Conservation (phyloP, 805 yeast species). For the Starmerella etchellsii region DNA sequence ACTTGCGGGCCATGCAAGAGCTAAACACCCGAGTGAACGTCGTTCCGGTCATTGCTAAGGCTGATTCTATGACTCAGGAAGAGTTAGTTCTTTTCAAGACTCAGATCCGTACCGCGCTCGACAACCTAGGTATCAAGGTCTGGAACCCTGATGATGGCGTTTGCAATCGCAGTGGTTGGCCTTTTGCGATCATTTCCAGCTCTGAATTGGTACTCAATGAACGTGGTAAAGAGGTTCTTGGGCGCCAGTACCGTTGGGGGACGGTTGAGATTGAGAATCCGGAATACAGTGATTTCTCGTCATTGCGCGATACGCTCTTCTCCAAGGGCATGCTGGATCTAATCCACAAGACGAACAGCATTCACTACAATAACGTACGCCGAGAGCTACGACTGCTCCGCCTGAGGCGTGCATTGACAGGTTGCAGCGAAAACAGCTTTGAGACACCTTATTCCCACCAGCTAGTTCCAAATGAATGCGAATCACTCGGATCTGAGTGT, state of each 20-base stretch:
- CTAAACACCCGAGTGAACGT: conserved; percentile 68
- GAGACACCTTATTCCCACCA: no score
- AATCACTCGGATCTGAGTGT: conserved; percentile 1
- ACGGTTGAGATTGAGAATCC: conserved; percentile 79
- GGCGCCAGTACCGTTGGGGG: conserved; percentile 88
- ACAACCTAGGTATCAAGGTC: conserved; percentile 68
- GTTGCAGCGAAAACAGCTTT: not conserved
- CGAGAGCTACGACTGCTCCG: conserved; percentile 21
- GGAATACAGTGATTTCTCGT: conserved; percentile 71
- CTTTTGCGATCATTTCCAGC: conserved; percentile 53
- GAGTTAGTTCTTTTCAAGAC: conserved; percentile 59
- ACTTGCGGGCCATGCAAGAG: conserved; percentile 77
- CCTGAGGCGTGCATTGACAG: conserved; percentile 9
- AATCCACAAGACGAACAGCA: conserved; percentile 63
- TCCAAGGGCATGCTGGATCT: conserved; percentile 77
- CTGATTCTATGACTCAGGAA: conserved; percentile 66
- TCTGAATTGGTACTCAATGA: conserved; percentile 45
- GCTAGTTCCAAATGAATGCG: not conserved
- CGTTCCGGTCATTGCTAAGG: conserved; percentile 78
- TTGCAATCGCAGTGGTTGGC: conserved; percentile 37
- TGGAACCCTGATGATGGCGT: conserved; percentile 24
- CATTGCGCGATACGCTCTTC: conserved; percentile 62
- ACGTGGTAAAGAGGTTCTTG: conserved; percentile 54
- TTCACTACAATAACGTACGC: conserved; percentile 71
- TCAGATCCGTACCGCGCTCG: conserved; percentile 66